Conservation (phyloP, 2,329 filamentous ascomycete genomes). For the Ascochyta rabiei region DNA sequence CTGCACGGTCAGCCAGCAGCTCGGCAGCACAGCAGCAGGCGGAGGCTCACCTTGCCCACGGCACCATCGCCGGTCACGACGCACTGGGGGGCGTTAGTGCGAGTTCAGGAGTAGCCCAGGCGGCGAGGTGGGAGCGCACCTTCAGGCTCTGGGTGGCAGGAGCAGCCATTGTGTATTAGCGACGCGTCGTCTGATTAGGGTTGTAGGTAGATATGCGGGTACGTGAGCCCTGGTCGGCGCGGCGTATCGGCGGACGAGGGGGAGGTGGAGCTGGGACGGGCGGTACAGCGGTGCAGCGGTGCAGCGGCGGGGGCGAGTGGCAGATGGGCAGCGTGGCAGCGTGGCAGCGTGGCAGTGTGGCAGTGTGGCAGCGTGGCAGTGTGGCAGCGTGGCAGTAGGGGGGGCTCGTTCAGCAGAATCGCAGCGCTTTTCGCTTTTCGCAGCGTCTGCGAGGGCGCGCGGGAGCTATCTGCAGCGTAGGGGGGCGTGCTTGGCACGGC, state of each 20-base stretch:
- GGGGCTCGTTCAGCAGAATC: neutral
- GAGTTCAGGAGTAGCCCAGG: neutral
- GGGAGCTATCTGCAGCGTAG: slow-evolving; percentile 43
- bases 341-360: neutral
- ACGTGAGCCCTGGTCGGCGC: slow-evolving; percentile 29
- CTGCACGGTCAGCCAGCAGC: slow-evolving; percentile 58
- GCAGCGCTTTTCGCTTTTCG: slow-evolving; percentile 13
- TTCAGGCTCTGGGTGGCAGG: slow-evolving; percentile 89
- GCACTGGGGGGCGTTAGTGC: slow-evolving; percentile 2
- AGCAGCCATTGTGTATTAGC: slow-evolving; percentile 67
- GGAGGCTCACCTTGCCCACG: slow-evolving; percentile 83
- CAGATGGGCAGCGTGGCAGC: slow-evolving; percentile 1
- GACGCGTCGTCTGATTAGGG: slow-evolving; percentile 33
- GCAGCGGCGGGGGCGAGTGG: slow-evolving; percentile 12
- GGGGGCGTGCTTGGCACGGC: slow-evolving; percentile 42
- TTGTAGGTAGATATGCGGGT: slow-evolving; percentile 24
- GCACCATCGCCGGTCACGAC: slow-evolving; percentile 99
- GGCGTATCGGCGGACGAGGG: slow-evolving; percentile 19
- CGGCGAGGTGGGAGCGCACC: slow-evolving; percentile 58
- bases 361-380: neutral
- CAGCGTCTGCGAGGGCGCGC: slow-evolving; percentile 24
- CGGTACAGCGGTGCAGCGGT: slow-evolving; percentile 3
- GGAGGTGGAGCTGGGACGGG: neutral
- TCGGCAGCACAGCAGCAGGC: slow-evolving; percentile 22
- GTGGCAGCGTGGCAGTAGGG: neutral